Evolutionary conservation across 1,284 basidiomycete genomes (phyloP), one percentile per base, ranked within the genome.

Genomic region (Cryptococcus depauperatus): DNA sequence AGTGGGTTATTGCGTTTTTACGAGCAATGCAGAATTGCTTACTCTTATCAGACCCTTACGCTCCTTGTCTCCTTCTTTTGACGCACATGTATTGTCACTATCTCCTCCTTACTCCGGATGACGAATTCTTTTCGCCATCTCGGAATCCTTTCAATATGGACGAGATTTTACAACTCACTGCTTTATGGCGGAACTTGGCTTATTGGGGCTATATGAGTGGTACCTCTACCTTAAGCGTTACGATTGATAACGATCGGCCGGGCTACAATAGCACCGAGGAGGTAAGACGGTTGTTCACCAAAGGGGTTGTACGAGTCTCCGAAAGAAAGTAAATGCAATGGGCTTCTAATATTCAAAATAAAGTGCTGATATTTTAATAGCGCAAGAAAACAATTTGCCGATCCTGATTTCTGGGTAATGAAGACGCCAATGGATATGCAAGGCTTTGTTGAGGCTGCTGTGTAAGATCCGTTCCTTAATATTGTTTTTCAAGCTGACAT

Each of bases 21-120:
- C 57, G n/a, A 48, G 43, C n/a, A 58, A 56, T 22, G 44, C 51
- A 16, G 52, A 37, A 19, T 35, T 77, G 44, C 74, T 70, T 11
- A 3, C 13, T 9, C 5, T n/a, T n/a, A 13, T 11, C 18, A 69
- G 64, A 54, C 46, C 60, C 46, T 14, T 74, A 32, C 10, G 83
- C 82, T 77, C 77, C 82, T 0, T 75, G 84, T 1, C 71, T 98
- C 2, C 71, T 97, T 3, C 77, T 96, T 40, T 77, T 96, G 3
- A 77, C 80, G 6, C 84, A 92, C 46, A 70, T 96, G 16, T 93
- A 96, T 66, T 79, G 81, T 2, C 84, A 93, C 52, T 80, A 83
- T 10, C 78, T 98, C 16, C 75, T 91, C 32, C 89, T 91, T 0
- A 85, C 98, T 74, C 88, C 88, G 2, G 95, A 98, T 57, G 93